These are phyloP conservation scores for Botrytis squamosa DNA, from an alignment of 2,329 filamentous ascomycete species.

Conservation along the genomic window DNA sequence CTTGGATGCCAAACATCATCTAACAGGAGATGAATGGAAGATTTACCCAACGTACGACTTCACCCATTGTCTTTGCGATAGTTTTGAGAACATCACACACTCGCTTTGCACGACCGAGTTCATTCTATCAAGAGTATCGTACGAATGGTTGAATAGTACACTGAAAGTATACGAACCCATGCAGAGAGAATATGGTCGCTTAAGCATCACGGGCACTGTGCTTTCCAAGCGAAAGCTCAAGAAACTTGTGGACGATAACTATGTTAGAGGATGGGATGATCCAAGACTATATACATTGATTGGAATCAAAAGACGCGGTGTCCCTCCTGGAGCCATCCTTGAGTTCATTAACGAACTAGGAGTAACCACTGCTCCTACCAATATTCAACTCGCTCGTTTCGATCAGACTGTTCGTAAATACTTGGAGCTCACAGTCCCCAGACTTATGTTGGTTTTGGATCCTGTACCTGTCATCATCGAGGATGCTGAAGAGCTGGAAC, in stretches of 20 bases:
- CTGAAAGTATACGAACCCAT: constrained; percentile 86
- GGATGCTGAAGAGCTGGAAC: constrained; percentile 67
- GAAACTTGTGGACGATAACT: constrained; percentile 72
- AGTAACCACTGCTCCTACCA: constrained; percentile 76
- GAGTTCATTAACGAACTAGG: constrained; percentile 90
- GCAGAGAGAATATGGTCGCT: constrained; percentile 81
- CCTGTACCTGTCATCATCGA: constrained; percentile 81
- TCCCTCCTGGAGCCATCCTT: constrained; percentile 84
- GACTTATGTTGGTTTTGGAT: constrained; percentile 86
- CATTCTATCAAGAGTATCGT: constrained; percentile 77
- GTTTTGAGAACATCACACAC: constrained; percentile 88
- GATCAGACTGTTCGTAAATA: constrained; percentile 83
- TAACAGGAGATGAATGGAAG: constrained; percentile 80
- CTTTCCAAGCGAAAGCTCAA: constrained; percentile 83
- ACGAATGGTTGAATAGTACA: constrained; percentile 84
- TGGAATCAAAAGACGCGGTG: constrained; percentile 76
- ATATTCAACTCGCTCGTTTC: constrained; percentile 79
- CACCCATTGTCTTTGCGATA: constrained; percentile 86
- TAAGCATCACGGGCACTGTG: constrained; percentile 81
- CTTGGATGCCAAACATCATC: constrained; percentile 70
- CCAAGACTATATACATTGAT: constrained; percentile 87
- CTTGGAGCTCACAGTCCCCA: constrained; percentile 82
- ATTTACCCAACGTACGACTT: constrained; percentile 97
- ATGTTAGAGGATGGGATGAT: constrained; percentile 87
- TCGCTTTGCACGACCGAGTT: constrained; percentile 94